These are phyloP conservation scores for Aspergillus avenaceus DNA, from an alignment of 495 filamentous ascomycete species.

Conservation along the genomic window DNA sequence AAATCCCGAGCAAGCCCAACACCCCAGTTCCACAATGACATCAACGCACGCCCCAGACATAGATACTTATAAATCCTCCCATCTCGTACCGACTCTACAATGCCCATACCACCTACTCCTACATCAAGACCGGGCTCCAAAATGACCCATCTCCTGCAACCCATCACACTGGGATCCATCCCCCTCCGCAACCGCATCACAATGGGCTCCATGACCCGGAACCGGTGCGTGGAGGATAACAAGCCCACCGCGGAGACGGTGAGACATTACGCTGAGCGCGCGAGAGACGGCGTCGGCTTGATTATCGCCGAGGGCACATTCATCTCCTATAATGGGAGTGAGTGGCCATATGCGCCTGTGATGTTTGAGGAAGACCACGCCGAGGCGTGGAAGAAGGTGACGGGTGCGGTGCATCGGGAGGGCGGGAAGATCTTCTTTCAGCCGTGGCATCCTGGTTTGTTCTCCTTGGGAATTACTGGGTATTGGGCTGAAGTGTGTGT, in stretches of 20 bases:
- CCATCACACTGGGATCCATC: neutral
- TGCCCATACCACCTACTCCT: no score
- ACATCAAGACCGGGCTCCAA: no score
- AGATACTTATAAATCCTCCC: no score
- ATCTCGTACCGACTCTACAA: no score
- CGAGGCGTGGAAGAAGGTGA: conserved; percentile 50
- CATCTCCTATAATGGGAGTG: conserved; percentile 46
- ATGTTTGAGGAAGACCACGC: conserved; percentile 54
- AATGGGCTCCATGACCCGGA: conserved; percentile 12
- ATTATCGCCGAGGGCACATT: conserved; percentile 58
- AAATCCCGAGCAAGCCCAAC: no score
- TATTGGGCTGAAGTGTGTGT: no score
- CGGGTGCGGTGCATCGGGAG: conserved; percentile 53
- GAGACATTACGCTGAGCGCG: conserved; percentile 60
- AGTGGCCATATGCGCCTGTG: conserved; percentile 50
- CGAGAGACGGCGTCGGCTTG: conserved; percentile 53
- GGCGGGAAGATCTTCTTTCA: conserved; percentile 55
- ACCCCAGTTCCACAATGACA: no score
- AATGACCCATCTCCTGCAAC: neutral
- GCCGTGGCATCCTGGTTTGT: conserved; percentile 54
- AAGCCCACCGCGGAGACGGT: conserved; percentile 1
- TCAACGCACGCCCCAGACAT: no score
- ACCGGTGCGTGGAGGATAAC: conserved; percentile 6
- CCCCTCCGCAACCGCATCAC: conserved; percentile 9
- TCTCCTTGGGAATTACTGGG: no score